Percentiles rank a stretch among this genome's conserved stretches.
phyloP scores from a whole-genome alignment of 139 green algal species.

The Limnomonas spitsbergensis region DNA sequence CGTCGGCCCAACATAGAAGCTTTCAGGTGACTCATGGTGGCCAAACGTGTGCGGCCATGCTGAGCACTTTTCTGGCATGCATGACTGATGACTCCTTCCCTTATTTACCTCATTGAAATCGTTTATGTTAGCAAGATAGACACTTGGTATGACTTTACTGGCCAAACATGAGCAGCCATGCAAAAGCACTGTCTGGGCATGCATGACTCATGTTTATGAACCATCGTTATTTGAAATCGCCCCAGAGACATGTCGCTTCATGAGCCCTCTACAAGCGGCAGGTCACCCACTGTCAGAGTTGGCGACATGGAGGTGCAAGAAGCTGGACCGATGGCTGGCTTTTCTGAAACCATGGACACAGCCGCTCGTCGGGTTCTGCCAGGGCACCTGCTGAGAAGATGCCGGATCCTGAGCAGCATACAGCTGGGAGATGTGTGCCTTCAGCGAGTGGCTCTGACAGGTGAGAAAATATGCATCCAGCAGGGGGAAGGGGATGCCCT shows the following conservation, averaged over 20 bases:
- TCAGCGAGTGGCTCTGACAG: constrained; percentile 47
- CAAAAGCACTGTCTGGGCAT: too few relatives aligned
- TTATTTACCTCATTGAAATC: too few relatives aligned
- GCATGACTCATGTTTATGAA: too few relatives aligned
- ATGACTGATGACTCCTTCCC: too few relatives aligned
- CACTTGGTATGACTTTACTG: too few relatives aligned
- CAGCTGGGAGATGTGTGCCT: constrained; percentile 23
- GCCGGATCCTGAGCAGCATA: constrained; percentile 55
- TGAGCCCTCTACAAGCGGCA: background rate
- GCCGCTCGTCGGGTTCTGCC: constrained; percentile 49
- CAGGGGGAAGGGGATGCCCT: too few relatives aligned
- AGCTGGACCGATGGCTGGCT: constrained; percentile 26
- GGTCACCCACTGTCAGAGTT: background rate
- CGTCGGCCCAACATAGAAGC: constrained; percentile 30
- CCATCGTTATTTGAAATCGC: too few relatives aligned
- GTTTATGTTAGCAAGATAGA: too few relatives aligned
- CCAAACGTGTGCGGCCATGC: too few relatives aligned
- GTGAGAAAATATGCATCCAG: constrained; percentile 19
- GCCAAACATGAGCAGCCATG: too few relatives aligned
- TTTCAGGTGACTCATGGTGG: too few relatives aligned
- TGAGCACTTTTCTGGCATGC: too few relatives aligned
- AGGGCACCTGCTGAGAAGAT: constrained; percentile 60
- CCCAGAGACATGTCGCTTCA: background rate
- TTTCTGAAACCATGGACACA: constrained; percentile 22
- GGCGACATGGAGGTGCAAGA: constrained; percentile 21